Base-by-base conservation (phyloP, 441 rosid genomes). In the Adansonia gregorii region DNA sequence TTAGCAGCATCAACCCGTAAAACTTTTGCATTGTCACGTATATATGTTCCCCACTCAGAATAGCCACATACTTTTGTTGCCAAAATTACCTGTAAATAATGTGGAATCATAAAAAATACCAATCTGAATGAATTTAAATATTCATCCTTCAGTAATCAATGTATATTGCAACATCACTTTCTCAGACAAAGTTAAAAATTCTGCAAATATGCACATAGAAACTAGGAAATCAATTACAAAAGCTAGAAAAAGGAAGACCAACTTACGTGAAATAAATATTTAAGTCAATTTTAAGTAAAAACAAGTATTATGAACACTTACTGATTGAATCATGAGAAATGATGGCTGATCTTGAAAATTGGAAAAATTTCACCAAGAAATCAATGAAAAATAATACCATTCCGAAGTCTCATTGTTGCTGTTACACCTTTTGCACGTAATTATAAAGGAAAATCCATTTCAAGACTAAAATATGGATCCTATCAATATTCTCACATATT, bases 41-140 rank as follows among this genome's bases (percentile, higher is more conserved):
- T 3, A 70, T 87, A 88, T 51, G 85, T 61, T 22, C 90, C 58
- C 66, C 86, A 70, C 80, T 93, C 96, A 19, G 96, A 88, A 80
- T 93, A 93, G 63, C 99, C 98, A 81, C 90, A 58, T 56, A 95
- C 90, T 88, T 93, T 95, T 77, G 99, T 91, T 67, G 99, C 98
- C 92, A 95, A 71, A 81, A 95, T 91, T 76, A 95, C 84, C 97
- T 95, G 82, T 46, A 52, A 77, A 83, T 74, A 68, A 60, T 49
- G 76, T 49, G 71, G 75, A 58, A 66, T 41, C 27, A 39, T 6
- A 6, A 72, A 2, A 24, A 60, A 70, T 5, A 66, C 41, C 51
- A 76, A 46, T 67, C 41, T 58, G 31, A 59, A 80, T 59, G 6
- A 8, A 41, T 8, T 6, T 2, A 51, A 11, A 6, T 6, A 22